These are phyloP conservation scores for Posidonia australis DNA, from an alignment of 106 monocot species.

Conservation along the genomic window DNA sequence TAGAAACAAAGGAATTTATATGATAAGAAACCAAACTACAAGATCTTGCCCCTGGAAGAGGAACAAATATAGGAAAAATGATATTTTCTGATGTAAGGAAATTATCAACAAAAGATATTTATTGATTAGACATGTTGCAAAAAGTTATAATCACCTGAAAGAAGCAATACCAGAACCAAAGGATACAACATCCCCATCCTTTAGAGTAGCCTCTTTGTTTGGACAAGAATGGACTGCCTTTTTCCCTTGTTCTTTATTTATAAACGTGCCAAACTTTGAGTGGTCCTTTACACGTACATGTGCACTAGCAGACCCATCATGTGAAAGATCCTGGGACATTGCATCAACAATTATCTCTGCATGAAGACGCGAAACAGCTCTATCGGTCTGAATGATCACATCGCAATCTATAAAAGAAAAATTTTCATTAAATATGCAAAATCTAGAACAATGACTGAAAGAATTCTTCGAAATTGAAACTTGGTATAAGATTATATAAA, in stretches of 20 bases:
- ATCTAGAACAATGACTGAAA: too few species aligned
- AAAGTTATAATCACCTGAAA: slow-evolving; percentile 54
- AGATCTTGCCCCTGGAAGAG: background rate
- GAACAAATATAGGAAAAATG: background rate
- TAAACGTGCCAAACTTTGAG: slow-evolving; percentile 82
- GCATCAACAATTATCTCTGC: slow-evolving; percentile 70
- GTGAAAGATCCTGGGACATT: slow-evolving; percentile 30
- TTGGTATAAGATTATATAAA: too few species aligned
- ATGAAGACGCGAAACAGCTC: slow-evolving; percentile 71
- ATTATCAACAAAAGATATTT: background rate
- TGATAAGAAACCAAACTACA: background rate
- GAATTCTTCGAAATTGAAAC: too few species aligned
- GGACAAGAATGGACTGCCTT: slow-evolving; percentile 34
- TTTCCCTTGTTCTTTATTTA: slow-evolving; percentile 47
- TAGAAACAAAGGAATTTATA: background rate
- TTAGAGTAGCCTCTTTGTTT: slow-evolving; percentile 41
- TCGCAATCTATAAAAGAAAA: slow-evolving; percentile 58
- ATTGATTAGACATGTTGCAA: background rate
- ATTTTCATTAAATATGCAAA: background rate
- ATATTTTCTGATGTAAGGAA: background rate
- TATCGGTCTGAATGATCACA: slow-evolving; percentile 72
- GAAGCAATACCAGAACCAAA: slow-evolving; percentile 87
- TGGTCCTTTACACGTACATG: slow-evolving; percentile 49
- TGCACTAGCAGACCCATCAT: slow-evolving; percentile 6
- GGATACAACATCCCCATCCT: slow-evolving; percentile 52